Conservation (phyloP, 441 rosid species). For the Cnidoscolus chayamansa region DNA sequence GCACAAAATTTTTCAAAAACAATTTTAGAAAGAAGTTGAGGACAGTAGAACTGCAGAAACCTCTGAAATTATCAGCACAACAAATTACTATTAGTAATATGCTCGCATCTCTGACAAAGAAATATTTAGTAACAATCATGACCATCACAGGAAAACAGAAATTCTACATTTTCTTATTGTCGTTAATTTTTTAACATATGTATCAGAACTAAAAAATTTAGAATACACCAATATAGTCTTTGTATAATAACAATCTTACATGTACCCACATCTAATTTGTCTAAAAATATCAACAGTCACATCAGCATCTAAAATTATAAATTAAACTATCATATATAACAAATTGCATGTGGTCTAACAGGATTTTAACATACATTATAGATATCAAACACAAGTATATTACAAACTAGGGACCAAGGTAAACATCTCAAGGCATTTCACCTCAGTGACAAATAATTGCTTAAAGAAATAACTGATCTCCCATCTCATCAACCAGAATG, state of each 20-base stretch:
- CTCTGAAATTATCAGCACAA: background rate
- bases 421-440: no score
- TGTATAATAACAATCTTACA: background rate
- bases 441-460: no score
- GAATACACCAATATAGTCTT: background rate
- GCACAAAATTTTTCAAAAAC: background rate
- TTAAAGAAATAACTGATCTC: no score
- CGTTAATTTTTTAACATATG: background rate
- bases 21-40: background rate
- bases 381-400: no score
- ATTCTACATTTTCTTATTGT: background rate
- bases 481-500: no score
- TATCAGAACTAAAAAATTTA: background rate
- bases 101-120: background rate
- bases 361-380: background rate
- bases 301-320: background rate
- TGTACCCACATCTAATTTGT: background rate
- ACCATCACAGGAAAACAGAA: background rate
- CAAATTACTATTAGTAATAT: background rate
- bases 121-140: background rate
- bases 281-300: background rate
- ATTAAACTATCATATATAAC: background rate
- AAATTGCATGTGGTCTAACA: background rate
- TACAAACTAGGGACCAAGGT: no score
- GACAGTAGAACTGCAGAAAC: background rate